phyloP scores from a whole-genome alignment of 1,284 basidiomycete genomes.

The Pyrrhoderma lamaoense region DNA sequence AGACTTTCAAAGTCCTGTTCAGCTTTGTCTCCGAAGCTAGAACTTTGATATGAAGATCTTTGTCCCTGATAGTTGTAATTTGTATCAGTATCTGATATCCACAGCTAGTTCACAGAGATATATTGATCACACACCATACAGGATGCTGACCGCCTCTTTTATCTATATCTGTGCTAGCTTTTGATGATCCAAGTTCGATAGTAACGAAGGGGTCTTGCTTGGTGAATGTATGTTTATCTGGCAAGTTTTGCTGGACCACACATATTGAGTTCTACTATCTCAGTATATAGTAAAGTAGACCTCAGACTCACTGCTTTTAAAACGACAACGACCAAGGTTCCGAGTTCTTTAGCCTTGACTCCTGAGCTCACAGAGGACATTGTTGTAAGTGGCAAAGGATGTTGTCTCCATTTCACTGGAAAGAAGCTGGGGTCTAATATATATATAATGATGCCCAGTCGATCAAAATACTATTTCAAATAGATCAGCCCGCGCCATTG shows the following conservation, averaged over 20 bases:
- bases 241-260: conserved; percentile 42
- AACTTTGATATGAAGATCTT: conserved; percentile 58
- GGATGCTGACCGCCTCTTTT: conserved; percentile 72
- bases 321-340: conserved; percentile 65
- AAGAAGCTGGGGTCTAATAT: no score
- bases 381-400: no score
- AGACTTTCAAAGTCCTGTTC: conserved; percentile 51
- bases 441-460: no score
- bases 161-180: conserved; percentile 53
- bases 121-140: conserved; percentile 41
- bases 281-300: not conserved
- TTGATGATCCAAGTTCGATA: conserved; percentile 36
- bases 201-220: conserved; percentile 70
- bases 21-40: conserved; percentile 38
- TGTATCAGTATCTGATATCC: no score
- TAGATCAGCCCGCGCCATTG: no score
- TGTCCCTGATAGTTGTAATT: conserved; percentile 31
- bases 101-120: not conserved
- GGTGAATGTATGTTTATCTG: conserved; percentile 65
- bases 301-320: conserved; percentile 46
- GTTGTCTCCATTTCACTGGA: no score
- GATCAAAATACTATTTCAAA: no score
- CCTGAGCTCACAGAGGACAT: not conserved
- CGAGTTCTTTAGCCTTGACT: conserved; percentile 37
- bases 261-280: not conserved